phyloP scores from a whole-genome alignment of 345 rosid genomes.

The Anastatica hierochuntica region DNA sequence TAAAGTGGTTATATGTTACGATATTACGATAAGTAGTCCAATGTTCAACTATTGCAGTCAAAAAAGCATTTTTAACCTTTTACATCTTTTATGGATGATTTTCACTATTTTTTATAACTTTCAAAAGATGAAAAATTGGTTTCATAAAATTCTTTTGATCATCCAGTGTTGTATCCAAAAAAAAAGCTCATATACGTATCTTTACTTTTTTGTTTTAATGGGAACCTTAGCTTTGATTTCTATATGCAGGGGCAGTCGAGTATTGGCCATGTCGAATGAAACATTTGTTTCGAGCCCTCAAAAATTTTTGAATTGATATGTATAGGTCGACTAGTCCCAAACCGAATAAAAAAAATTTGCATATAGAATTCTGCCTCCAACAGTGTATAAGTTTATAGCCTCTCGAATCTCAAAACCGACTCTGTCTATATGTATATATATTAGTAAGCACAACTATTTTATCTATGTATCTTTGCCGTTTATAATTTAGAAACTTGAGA shows the following conservation, averaged over 20 bases:
- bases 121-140: slow-evolving; percentile 16
- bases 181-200: slow-evolving; percentile 20
- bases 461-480: too few relatives aligned
- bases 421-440: too few relatives aligned
- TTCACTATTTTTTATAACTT: slow-evolving; percentile 16
- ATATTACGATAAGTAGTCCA: slow-evolving; percentile 17
- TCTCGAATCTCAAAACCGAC: too few relatives aligned
- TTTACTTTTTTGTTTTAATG: slow-evolving; percentile 9
- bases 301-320: too few relatives aligned
- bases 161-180: slow-evolving; percentile 19
- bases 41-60: slow-evolving; percentile 29
- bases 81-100: slow-evolving; percentile 25
- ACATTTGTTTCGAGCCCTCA: too few relatives aligned
- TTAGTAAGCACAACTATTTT: too few relatives aligned
- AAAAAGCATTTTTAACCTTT: slow-evolving; percentile 23
- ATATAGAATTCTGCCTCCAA: too few relatives aligned
- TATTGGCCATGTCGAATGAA: too few relatives aligned
- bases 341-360: too few relatives aligned
- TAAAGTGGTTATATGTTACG: slow-evolving; percentile 16
- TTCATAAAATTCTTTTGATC: slow-evolving; percentile 17
- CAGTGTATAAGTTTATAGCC: too few relatives aligned
- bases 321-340: too few relatives aligned
- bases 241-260: neutral
- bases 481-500: too few relatives aligned
- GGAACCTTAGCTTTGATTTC: slow-evolving; percentile 5